Evolutionary conservation across 179 eudicot species (phyloP).

Genomic region (Camellia oleifera): DNA sequence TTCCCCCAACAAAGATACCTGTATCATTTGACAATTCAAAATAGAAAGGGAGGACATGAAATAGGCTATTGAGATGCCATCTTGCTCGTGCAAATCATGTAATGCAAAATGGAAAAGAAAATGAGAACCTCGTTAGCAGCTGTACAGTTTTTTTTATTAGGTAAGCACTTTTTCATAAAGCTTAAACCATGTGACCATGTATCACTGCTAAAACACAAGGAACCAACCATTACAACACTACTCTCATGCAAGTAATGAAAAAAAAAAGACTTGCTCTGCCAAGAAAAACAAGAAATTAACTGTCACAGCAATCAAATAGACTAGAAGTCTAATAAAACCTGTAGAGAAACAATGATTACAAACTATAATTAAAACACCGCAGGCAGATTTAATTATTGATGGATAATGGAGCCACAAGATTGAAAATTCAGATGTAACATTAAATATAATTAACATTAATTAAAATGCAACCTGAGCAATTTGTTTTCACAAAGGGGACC

Average conservation of each 20-base stretch:
- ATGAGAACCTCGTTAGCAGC: neutral
- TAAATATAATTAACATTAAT: too few species aligned
- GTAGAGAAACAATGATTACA: neutral
- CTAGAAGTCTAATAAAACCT: neutral
- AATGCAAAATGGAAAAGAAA: slow-evolving; percentile 8
- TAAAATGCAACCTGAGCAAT: neutral
- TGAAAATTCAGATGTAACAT: neutral
- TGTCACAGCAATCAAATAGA: neutral
- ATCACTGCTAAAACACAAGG: neutral
- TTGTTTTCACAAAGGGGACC: neutral
- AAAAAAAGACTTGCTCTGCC: neutral
- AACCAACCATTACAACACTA: too few species aligned
- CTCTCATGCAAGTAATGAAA: too few species aligned
- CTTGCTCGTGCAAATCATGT: neutral
- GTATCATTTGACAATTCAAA: slow-evolving; percentile 17
- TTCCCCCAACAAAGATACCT: slow-evolving; percentile 95
- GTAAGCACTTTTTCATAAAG: neutral
- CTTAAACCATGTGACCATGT: neutral
- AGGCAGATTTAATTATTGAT: neutral
- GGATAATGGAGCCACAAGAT: neutral
- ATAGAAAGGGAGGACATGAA: neutral
- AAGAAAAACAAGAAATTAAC: neutral
- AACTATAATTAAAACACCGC: neutral
- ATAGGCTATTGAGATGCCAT: neutral
- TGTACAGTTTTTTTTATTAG: neutral